Evolutionary conservation across 2,329 filamentous ascomycete species (phyloP).

Genomic region (Madurella fahalii): DNA sequence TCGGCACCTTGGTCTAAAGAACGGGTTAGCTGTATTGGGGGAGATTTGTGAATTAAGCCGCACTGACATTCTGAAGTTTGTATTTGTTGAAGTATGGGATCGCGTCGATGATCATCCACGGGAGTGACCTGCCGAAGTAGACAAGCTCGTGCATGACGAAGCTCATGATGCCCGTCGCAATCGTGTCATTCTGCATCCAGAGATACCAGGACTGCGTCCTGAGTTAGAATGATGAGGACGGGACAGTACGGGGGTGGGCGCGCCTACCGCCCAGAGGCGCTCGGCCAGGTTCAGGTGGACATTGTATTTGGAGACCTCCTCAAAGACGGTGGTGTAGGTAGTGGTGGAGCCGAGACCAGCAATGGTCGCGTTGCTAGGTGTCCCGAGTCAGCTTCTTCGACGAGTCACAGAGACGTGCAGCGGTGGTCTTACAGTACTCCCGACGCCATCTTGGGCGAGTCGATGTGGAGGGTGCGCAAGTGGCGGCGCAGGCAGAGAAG

Average conservation of each 20-base stretch:
- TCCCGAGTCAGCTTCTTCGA: slow-evolving; percentile 8
- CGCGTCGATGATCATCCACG: slow-evolving; percentile 87
- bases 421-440: slow-evolving; percentile 20
- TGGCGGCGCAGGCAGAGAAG: neutral
- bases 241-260: slow-evolving; percentile 13
- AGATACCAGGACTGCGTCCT: slow-evolving; percentile 73
- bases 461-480: neutral
- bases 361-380: slow-evolving; percentile 45
- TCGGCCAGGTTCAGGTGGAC: slow-evolving; percentile 82
- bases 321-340: slow-evolving; percentile 55
- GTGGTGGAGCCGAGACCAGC: slow-evolving; percentile 42
- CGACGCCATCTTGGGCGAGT: slow-evolving; percentile 33
- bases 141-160: slow-evolving; percentile 91
- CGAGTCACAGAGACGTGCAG: neutral
- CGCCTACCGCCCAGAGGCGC: slow-evolving; percentile 75
- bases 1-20: slow-evolving; percentile 71
- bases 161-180: slow-evolving; percentile 96
- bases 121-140: slow-evolving; percentile 88
- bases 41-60: neutral
- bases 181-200: slow-evolving; percentile 95
- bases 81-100: slow-evolving; percentile 87
- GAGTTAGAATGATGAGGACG: slow-evolving; percentile 13
- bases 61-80: slow-evolving; percentile 82
- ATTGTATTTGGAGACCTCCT: slow-evolving; percentile 68
- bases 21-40: slow-evolving; percentile 22